phyloP scores from a whole-genome alignment of 352 stramenopile species.

The Phytophthora tentaculata region DNA sequence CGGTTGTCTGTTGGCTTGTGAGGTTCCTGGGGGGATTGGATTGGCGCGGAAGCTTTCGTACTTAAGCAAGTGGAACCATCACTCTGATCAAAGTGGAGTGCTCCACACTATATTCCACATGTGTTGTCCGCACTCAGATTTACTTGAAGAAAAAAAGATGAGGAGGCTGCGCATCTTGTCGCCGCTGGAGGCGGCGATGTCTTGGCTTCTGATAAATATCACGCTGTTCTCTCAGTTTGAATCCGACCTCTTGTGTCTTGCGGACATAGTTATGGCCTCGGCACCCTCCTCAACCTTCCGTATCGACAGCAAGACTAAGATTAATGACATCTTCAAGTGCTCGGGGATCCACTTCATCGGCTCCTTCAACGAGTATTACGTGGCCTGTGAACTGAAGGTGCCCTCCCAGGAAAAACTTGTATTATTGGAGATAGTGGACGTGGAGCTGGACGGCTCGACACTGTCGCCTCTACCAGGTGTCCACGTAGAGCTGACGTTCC shows the following conservation, averaged over 20 bases:
- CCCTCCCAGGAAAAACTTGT: constrained; percentile 36
- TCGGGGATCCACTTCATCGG: constrained; percentile 69
- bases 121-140: constrained; percentile 14
- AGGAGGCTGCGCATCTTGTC: constrained; percentile 16
- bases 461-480: constrained; percentile 46
- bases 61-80: constrained; percentile 31
- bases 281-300: constrained; percentile 39
- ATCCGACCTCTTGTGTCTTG: constrained; percentile 6
- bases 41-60: constrained; percentile 38
- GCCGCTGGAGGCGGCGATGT: background rate
- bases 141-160: constrained; percentile 15
- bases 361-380: constrained; percentile 87
- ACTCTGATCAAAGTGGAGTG: constrained; percentile 20
- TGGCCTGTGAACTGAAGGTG: constrained; percentile 62
- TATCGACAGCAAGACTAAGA: constrained; percentile 59
- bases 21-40: constrained; percentile 23
- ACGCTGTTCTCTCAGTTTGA: background rate
- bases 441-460: constrained; percentile 46
- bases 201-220: constrained; percentile 7
- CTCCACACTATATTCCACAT: constrained; percentile 10
- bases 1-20: constrained; percentile 28
- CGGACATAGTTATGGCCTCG: background rate
- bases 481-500: constrained; percentile 61
- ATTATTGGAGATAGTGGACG: constrained; percentile 53
- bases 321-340: constrained; percentile 74